These are phyloP conservation scores for Coniochaeta prunicola DNA, from an alignment of 2,329 filamentous ascomycete species.

Conservation along the genomic window DNA sequence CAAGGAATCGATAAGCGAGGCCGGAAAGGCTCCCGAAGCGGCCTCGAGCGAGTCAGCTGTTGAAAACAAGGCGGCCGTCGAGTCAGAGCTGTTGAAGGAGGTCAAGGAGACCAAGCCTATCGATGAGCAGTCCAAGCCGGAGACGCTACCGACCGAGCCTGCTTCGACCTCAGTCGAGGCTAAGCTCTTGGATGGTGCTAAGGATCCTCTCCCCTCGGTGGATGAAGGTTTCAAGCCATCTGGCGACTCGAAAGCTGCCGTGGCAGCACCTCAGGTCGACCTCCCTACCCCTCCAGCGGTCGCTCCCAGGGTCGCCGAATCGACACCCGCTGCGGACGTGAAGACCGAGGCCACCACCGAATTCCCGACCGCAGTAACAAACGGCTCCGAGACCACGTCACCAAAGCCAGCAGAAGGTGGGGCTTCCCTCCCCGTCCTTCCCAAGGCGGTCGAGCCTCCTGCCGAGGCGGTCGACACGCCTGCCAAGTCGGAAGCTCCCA, in stretches of 20 bases:
- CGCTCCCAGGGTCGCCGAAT: background rate
- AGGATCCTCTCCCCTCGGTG: background rate
- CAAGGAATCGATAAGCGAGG: constrained; percentile 40
- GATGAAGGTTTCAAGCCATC: background rate
- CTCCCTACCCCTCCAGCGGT: background rate
- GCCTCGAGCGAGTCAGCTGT: constrained; percentile 63
- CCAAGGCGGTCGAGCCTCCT: constrained; percentile 12
- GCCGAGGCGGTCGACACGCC: constrained; percentile 6
- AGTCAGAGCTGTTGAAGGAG: constrained; percentile 65
- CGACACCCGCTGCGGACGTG: background rate
- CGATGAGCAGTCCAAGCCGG: background rate
- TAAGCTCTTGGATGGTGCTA: background rate
- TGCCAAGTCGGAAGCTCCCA: constrained; percentile 7
- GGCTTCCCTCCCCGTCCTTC: background rate
- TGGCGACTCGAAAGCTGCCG: constrained; percentile 2
- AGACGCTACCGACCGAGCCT: background rate
- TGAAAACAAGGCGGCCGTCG: constrained; percentile 66
- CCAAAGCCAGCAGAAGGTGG: constrained; percentile 9
- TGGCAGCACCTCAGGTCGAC: background rate
- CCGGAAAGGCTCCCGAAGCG: constrained; percentile 62
- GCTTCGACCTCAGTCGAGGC: background rate
- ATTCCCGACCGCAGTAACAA: constrained; percentile 6
- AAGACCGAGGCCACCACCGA: background rate
- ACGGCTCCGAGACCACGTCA: constrained; percentile 10
- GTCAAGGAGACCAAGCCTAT: constrained; percentile 1